phyloP scores from a whole-genome alignment of 768 basidiomycete genomes.

The Melanogaster broomeanus region DNA sequence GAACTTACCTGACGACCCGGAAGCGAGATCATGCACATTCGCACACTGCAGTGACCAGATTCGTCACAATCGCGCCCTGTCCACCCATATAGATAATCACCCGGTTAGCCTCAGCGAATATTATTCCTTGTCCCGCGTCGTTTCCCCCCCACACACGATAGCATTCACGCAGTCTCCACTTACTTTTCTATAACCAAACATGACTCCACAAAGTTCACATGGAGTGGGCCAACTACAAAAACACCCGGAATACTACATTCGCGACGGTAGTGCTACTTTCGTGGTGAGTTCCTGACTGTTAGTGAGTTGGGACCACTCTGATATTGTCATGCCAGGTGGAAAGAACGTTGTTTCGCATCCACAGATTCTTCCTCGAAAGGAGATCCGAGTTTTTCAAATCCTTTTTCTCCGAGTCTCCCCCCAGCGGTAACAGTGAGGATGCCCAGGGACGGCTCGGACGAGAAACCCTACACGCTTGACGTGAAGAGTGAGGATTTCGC shows the following conservation, averaged over 20 bases:
- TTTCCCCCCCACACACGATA: too few species aligned
- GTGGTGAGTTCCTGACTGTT: constrained; percentile 40
- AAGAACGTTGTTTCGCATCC: constrained; percentile 32
- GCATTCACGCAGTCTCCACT: not conserved
- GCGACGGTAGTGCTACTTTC: constrained; percentile 54
- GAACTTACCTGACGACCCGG: too few species aligned
- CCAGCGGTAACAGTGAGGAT: not conserved
- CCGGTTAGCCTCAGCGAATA: too few species aligned
- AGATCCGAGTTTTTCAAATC: constrained; percentile 34
- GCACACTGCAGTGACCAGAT: too few species aligned
- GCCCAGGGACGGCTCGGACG: not conserved
- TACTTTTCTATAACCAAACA: too few species aligned
- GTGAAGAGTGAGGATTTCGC: constrained; percentile 43
- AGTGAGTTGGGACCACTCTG: not conserved
- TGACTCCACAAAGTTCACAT: accelerated
- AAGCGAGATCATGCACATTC: too few species aligned
- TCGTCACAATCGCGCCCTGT: too few species aligned
- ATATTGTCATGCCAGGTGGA: constrained; percentile 31
- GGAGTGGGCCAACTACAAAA: constrained; percentile 21
- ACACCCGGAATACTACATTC: constrained; percentile 48
- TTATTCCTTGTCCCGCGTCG: too few species aligned
- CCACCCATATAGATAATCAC: too few species aligned
- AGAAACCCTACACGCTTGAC: constrained; percentile 18
- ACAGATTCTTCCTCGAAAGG: constrained; percentile 38
- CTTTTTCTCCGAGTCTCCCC: constrained; percentile 24